Conservation (phyloP, 257 asterid genomes). For the Echium plantagineum region DNA sequence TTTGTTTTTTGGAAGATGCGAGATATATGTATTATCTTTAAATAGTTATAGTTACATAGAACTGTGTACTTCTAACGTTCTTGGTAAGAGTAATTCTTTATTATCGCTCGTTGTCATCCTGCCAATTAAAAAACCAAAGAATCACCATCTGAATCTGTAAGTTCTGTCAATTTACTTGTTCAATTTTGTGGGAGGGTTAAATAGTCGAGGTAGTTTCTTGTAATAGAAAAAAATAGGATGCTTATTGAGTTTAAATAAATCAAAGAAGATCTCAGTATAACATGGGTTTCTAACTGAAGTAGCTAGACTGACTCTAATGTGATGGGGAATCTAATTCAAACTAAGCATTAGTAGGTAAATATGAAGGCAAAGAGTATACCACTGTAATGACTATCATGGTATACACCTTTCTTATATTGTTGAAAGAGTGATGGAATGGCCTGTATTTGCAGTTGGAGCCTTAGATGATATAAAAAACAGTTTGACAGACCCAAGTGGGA, state of each 20-base stretch:
- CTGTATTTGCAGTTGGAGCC: conserved; percentile 53
- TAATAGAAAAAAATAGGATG: background rate
- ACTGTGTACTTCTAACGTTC: background rate
- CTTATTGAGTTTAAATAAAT: too few species aligned
- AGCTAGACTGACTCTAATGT: background rate
- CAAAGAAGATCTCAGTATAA: background rate
- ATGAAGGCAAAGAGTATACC: background rate
- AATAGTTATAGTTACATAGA: background rate
- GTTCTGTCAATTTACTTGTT: background rate
- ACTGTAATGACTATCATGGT: background rate
- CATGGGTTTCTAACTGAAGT: too few species aligned
- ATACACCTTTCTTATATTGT: background rate
- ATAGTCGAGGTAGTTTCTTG: background rate
- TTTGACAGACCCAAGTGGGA: conserved; percentile 47
- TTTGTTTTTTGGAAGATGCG: background rate
- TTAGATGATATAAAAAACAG: conserved; percentile 42
- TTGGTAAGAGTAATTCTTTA: background rate
- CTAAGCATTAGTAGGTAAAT: too few species aligned
- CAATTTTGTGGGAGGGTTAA: background rate
- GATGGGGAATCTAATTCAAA: background rate
- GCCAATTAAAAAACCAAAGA: background rate
- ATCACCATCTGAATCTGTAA: background rate
- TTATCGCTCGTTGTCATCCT: background rate
- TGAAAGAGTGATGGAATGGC: background rate
- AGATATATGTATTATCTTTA: too few species aligned